Evolutionary conservation across 2,329 filamentous ascomycete genomes (phyloP), one percentile per base, ranked within the genome.

Genomic region (Monosporascus sp.): DNA sequence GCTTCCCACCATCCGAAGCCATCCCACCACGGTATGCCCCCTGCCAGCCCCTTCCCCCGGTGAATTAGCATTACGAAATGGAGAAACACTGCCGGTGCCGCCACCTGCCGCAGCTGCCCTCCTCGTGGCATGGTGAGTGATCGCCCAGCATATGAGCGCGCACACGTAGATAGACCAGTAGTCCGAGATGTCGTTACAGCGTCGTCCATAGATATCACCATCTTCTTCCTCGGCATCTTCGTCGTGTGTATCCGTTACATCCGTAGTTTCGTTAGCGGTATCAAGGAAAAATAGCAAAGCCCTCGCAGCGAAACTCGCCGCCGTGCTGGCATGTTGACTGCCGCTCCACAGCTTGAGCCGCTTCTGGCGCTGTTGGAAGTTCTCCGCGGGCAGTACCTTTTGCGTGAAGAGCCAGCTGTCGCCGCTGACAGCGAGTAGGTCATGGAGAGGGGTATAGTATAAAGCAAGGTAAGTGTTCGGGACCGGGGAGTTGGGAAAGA

Each of bases 151-250:
- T 58, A 85, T 79, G 49, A 85, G 71, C 7, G 79, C 71, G 56
- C 80, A 83, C 7, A 80, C 76, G 60, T 84, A 84, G 48, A 83
- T 83, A 52, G 96, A 81, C 92, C 93, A 99, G 52, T 97, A 80
- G 14, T 88, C 90, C 81, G 91, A 93, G 48, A 88, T 78, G 2
- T 66, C 61, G 52, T 59, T 60, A 61, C 59, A 62, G 36, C 38
- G 47, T 56, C 14, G 38, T 45, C 44, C 37, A 16, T 14, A 43
- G 43, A 36, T 43, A 24, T 47, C 46, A 24, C 27, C 16, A 17
- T 36, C 48, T n/a, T 54, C 52, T 20, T 55, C 52, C 22, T n/a
- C 24, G 11, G 24, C 24, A 17, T 46, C 43, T 2, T 46, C 38
- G 27, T 48, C 9, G 34, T 50, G 36, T 22, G 26, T 45, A 49